A percentile compares a stretch with the other conserved stretches of the same genome.
These are phyloP conservation scores for Fusarium chlamydosporum DNA, from an alignment of 2,329 filamentous ascomycete genomes.

Conservation along the genomic window DNA sequence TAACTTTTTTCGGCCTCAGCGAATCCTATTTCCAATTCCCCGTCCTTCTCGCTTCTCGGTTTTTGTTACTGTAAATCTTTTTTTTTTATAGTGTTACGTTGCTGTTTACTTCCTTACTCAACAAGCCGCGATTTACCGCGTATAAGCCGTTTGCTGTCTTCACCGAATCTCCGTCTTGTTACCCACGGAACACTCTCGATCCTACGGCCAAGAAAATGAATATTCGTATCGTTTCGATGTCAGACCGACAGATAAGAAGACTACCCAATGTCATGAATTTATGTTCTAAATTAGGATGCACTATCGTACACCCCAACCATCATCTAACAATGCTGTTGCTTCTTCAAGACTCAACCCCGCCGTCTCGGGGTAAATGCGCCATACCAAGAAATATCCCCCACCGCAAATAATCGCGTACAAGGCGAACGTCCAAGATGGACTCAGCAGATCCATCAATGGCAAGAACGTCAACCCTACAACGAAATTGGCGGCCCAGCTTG, in stretches of 20 bases:
- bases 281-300: constrained; percentile 10
- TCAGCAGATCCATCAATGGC: constrained; percentile 84
- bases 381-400: constrained; percentile 76
- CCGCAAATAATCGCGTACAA: constrained; percentile 82
- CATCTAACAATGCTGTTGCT: constrained; percentile 76
- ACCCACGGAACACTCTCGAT: constrained; percentile 30
- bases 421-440: constrained; percentile 82
- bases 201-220: constrained; percentile 12
- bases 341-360: constrained; percentile 86
- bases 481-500: constrained; percentile 91
- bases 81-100: background rate
- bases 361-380: constrained; percentile 87
- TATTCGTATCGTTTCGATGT: constrained; percentile 18
- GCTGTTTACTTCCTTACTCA: background rate
- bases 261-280: background rate
- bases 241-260: background rate
- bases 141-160: constrained; percentile 26
- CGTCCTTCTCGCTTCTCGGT: constrained; percentile 5
- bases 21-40: constrained; percentile 17
- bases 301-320: constrained; percentile 79
- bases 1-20: constrained; percentile 41
- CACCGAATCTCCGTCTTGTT: constrained; percentile 1
- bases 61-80: background rate
- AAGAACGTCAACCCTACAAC: constrained; percentile 88
- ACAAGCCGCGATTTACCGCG: constrained; percentile 38